A percentile compares a stretch with the other conserved stretches of the same genome.
These are phyloP conservation scores for Russula virescens DNA, from an alignment of 768 basidiomycete species.

Conservation along the genomic window DNA sequence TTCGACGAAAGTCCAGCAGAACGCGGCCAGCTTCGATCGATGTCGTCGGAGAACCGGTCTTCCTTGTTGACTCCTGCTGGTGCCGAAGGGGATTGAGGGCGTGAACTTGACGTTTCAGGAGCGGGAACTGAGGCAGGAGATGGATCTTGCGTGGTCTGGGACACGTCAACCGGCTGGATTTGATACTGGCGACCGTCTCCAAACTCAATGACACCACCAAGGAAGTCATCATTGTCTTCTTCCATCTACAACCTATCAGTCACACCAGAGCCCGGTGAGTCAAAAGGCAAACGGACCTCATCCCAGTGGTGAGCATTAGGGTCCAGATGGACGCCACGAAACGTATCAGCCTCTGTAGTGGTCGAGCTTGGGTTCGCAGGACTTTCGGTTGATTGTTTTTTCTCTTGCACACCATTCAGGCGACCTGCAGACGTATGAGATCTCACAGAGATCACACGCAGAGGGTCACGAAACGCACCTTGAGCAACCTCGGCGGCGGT, in stretches of 20 bases:
- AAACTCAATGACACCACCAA: slow-evolving; percentile 89
- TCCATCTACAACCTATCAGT: slow-evolving; percentile 53
- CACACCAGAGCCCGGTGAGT: slow-evolving; percentile 2
- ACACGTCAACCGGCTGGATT: slow-evolving; percentile 47
- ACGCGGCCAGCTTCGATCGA: slow-evolving; percentile 94
- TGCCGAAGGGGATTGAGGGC: slow-evolving; percentile 14
- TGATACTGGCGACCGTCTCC: slow-evolving; percentile 92
- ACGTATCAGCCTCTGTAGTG: slow-evolving; percentile 84
- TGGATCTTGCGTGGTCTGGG: slow-evolving; percentile 23
- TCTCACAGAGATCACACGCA: background rate
- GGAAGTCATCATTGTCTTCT: slow-evolving; percentile 88
- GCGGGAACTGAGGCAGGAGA: background rate
- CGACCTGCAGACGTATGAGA: slow-evolving; percentile 19
- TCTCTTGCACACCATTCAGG: slow-evolving; percentile 31
- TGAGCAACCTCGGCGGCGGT: slow-evolving; percentile 94
- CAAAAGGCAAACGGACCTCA: slow-evolving; percentile 55
- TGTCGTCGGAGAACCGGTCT: slow-evolving; percentile 89
- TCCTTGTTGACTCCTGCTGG: slow-evolving; percentile 66
- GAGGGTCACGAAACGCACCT: slow-evolving; percentile 43
- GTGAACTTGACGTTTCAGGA: background rate
- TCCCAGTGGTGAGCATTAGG: slow-evolving; percentile 98
- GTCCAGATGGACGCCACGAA: slow-evolving; percentile 89
- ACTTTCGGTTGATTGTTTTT: slow-evolving; percentile 43
- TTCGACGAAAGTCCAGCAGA: slow-evolving; percentile 46
- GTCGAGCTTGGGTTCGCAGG: slow-evolving; percentile 54